Evolutionary conservation across 2,329 filamentous ascomycete genomes (phyloP), one percentile per base, ranked within the genome.

Genomic region (Neophaeococcomyces aloes): DNA sequence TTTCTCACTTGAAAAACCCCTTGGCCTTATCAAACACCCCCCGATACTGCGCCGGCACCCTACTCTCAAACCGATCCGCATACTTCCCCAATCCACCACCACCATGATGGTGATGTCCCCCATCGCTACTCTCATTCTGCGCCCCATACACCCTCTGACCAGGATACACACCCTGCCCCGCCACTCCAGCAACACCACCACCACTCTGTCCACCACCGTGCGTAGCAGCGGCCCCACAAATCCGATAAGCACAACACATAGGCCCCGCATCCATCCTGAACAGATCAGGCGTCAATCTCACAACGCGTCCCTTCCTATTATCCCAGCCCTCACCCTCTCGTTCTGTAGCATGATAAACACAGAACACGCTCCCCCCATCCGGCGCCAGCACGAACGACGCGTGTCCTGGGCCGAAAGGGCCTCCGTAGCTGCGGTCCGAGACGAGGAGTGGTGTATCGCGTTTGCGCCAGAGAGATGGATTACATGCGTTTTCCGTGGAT

Each of bases 331-430:
- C 45, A 4, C 44, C 48, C 4, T 45, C 35, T 1, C 42, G 37
- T 34, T 48, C 53, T 1, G 53, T 55, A 5, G 48, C 53, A 38
- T 55, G 53, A 32, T 53, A 55, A 17, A 55, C 48, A 38, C 53
- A 55, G 25, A 47, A 51, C n/a, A 53, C 44, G 7, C 36, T 34
- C 10, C 39, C 41, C 29, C 46, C 36, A 15, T 49, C 38, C n/a
- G 44, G 44, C 4, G 42, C 45, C 15, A 30, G 15, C n/a, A 55
- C 45, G 44, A 55, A 55, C 17, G 46, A 50, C 6, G 52, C 53
- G 31, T 55, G 52, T 1, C 52, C 53, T n/a, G 1, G 53, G 53
- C n/a, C 53, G 51, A 44, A 51, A 54, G 2, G 53, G 53, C 2
- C 53, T 52, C 15, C 48, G 47, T 14, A 44, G n/a, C 1, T 19